Percentiles rank a stretch among this genome's conserved stretches.
These are phyloP conservation scores for Tremella mesenterica DNA, from an alignment of 768 basidiomycete species.

Conservation along the genomic window DNA sequence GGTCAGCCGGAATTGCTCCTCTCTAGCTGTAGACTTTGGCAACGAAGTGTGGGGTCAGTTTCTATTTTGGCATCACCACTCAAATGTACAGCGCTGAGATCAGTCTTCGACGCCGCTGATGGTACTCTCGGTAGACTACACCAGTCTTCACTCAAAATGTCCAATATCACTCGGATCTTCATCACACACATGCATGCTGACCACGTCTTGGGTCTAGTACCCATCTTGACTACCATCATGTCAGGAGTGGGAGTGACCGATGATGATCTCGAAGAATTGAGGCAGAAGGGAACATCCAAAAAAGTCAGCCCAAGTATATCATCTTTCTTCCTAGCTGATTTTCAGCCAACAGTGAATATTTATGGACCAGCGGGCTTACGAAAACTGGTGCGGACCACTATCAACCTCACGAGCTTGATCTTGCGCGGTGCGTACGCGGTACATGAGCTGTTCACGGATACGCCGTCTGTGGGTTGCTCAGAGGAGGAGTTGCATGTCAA, in stretches of 20 bases:
- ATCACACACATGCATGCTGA: constrained; percentile 44
- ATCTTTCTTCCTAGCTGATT: too few relatives aligned
- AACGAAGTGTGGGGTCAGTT: constrained; percentile 39
- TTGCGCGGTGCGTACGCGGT: constrained; percentile 37
- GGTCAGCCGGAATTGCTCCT: constrained; percentile 39
- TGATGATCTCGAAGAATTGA: constrained; percentile 17
- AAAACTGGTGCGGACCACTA: constrained; percentile 28
- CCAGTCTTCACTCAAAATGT: constrained; percentile 33
- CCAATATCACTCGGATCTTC: constrained; percentile 39
- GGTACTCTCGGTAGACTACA: constrained; percentile 34
- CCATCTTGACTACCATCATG: constrained; percentile 38
- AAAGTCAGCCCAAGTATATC: too few relatives aligned
- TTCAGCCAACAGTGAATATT: constrained; percentile 29
- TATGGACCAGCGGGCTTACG: constrained; percentile 39
- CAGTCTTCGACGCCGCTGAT: constrained; percentile 43
- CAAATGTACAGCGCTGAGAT: neutral
- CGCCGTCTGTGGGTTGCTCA: constrained; percentile 14
- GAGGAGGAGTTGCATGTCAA: constrained; percentile 31
- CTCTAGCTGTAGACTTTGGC: constrained; percentile 38
- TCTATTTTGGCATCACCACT: neutral
- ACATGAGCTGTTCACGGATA: constrained; percentile 32
- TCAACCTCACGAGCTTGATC: constrained; percentile 22
- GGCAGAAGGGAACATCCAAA: constrained; percentile 21
- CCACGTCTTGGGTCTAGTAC: constrained; percentile 36
- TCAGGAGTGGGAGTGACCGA: constrained; percentile 21